Conservation (phyloP, 805 yeast species). For the Tanozyma kutaoensis region DNA sequence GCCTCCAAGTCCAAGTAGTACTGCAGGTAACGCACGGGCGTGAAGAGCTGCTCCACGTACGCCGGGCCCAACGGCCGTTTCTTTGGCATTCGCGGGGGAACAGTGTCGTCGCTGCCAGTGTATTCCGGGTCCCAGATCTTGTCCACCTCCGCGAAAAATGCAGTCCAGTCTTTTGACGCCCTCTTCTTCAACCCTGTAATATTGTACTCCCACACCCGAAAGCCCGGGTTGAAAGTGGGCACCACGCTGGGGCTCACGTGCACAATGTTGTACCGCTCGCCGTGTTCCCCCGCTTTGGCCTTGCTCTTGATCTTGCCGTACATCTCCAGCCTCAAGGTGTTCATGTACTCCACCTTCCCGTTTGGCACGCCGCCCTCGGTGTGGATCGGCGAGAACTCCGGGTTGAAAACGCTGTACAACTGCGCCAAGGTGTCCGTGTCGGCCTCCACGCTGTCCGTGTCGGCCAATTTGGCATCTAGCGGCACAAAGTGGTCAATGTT, state of each 20-base stretch:
- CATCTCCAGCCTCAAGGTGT: constrained; percentile 34
- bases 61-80: constrained; percentile 59
- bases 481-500: constrained; percentile 79
- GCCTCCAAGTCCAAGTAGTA: constrained; percentile 52
- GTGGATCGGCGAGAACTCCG: no score
- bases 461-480: constrained; percentile 56
- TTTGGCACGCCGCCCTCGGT: constrained; percentile 50
- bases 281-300: constrained; percentile 25
- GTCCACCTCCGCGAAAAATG: constrained; percentile 39
- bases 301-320: constrained; percentile 37
- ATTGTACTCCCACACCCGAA: constrained; percentile 82
- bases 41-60: constrained; percentile 52
- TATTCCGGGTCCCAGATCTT: background rate
- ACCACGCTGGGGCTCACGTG: constrained; percentile 64
- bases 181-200: constrained; percentile 42
- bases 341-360: constrained; percentile 55
- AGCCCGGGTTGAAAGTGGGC: constrained; percentile 76
- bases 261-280: constrained; percentile 55
- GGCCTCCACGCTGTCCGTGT: constrained; percentile 14
- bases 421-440: no score
- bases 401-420: no score
- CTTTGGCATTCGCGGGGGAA: constrained; percentile 47
- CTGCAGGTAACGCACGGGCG: constrained; percentile 64
- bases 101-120: constrained; percentile 38
- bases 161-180: constrained; percentile 51